Evolutionary conservation across 1,139 yeast species (phyloP).

Genomic region (Debaryomyces robertsiae): DNA sequence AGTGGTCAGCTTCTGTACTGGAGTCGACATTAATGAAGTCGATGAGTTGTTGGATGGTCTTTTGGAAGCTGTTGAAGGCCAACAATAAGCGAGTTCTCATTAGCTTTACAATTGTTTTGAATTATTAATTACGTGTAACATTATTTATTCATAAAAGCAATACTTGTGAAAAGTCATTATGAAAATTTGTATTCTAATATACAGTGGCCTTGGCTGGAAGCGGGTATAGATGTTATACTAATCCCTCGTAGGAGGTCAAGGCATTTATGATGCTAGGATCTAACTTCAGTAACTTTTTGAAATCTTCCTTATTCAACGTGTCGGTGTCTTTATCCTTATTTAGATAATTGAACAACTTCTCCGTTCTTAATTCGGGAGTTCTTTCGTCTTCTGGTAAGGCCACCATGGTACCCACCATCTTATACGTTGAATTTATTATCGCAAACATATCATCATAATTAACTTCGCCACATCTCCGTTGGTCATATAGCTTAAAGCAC

Average conservation of each 20-base stretch:
- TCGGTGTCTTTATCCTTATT: constrained; percentile 71
- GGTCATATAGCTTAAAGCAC: constrained; percentile 88
- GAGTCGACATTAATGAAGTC: constrained; percentile 72
- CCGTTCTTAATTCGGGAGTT: constrained; percentile 86
- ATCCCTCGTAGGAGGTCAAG: constrained; percentile 75
- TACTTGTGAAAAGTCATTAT: constrained; percentile 2
- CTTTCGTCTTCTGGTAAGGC: constrained; percentile 87
- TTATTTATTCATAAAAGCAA: constrained; percentile 5
- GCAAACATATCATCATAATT: constrained; percentile 75
- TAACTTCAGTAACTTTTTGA: constrained; percentile 74
- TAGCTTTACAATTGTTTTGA: constrained; percentile 6
- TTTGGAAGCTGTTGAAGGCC: constrained; percentile 85
- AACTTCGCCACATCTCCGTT: constrained; percentile 74
- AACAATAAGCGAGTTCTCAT: constrained; percentile 17
- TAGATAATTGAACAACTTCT: constrained; percentile 74
- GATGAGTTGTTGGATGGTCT: constrained; percentile 84
- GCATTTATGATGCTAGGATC: constrained; percentile 86
- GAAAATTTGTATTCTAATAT: constrained; percentile 2
- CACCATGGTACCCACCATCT: constrained; percentile 96
- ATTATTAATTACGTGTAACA: constrained; percentile 7
- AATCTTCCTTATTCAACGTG: constrained; percentile 72
- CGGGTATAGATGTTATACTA: constrained; percentile 46
- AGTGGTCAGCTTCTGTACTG: constrained; percentile 89
- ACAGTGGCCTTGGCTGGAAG: neutral
- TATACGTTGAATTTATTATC: constrained; percentile 82